phyloP scores from a whole-genome alignment of 2,329 filamentous ascomycete species.

The Ceratocystis colombiana region DNA sequence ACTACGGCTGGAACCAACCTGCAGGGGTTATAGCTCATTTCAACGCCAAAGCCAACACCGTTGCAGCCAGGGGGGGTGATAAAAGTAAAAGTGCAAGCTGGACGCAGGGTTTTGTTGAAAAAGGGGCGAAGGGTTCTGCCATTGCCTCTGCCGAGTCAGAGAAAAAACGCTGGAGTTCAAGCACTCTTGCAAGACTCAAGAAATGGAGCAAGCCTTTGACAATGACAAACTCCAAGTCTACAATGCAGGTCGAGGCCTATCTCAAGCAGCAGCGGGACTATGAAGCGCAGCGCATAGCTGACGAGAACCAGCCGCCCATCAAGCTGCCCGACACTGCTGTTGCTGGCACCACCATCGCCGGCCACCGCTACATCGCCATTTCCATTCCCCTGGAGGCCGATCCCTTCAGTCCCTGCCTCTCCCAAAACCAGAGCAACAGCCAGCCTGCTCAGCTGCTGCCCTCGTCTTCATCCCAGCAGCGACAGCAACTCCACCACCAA shows the following conservation, averaged over 20 bases:
- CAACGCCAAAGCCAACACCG: conserved; percentile 8
- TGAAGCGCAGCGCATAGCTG: conserved; percentile 28
- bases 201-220: conserved; percentile 22
- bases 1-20: conserved; percentile 24
- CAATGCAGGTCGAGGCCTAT: conserved; percentile 23
- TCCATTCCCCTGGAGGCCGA: conserved; percentile 47
- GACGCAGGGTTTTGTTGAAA: conserved; percentile 16
- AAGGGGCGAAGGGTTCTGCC: conserved; percentile 5
- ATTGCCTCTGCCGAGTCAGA: conserved; percentile 2
- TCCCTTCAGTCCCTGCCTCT: conserved; percentile 33
- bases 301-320: conserved; percentile 29
- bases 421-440: not conserved
- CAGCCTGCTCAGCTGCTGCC: not conserved
- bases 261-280: conserved; percentile 18
- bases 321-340: conserved; percentile 47
- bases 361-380: conserved; percentile 50
- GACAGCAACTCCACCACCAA: conserved; percentile 4
- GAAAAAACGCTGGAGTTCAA: conserved; percentile 25
- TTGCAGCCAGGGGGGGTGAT: not conserved
- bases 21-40: conserved; percentile 10
- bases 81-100: conserved; percentile 18
- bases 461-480: conserved; percentile 17
- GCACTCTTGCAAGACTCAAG: conserved; percentile 17
- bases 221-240: conserved; percentile 13
- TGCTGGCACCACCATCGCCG: conserved; percentile 43